Conservation (phyloP, 1,284 basidiomycete genomes). For the Pyrrhoderma lamaoense region DNA sequence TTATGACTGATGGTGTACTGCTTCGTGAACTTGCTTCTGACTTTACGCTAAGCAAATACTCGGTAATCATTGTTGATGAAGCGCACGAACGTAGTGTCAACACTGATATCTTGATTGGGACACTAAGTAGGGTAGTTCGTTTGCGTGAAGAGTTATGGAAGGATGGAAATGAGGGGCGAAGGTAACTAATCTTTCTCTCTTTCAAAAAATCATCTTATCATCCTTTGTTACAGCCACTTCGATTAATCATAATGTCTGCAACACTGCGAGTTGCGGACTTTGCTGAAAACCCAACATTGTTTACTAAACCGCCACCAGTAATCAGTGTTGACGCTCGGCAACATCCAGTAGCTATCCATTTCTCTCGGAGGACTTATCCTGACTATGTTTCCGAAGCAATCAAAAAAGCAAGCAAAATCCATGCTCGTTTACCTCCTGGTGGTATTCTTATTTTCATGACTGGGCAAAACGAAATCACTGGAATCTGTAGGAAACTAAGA, state of each 20-base stretch:
- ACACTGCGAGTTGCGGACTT: conserved; percentile 95
- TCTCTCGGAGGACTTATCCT: conserved; percentile 76
- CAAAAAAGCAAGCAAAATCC: conserved; percentile 82
- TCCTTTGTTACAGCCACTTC: conserved; percentile 54
- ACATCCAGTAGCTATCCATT: conserved; percentile 94
- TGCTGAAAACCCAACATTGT: conserved; percentile 79
- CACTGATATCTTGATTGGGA: conserved; percentile 95
- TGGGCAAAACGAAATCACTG: conserved; percentile 70
- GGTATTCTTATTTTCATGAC: conserved; percentile 73
- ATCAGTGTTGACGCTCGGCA: conserved; percentile 88
- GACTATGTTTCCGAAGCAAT: conserved; percentile 91
- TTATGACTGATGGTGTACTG: conserved; percentile 99
- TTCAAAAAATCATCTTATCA: background rate
- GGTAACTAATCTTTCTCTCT: conserved; percentile 30
- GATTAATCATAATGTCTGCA: conserved; percentile 98
- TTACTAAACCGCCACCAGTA: conserved; percentile 79
- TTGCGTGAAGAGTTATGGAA: conserved; percentile 87
- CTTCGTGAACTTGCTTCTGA: conserved; percentile 89
- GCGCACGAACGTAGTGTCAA: conserved; percentile 98
- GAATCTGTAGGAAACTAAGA: conserved; percentile 66
- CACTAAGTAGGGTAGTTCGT: conserved; percentile 86
- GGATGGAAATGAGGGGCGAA: conserved; percentile 58
- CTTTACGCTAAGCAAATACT: conserved; percentile 86
- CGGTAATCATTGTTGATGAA: conserved; percentile 94
- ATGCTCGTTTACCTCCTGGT: conserved; percentile 61